These are phyloP conservation scores for Paraglomus occultum DNA, from an alignment of 192 early-diverging fungal species.

Conservation along the genomic window DNA sequence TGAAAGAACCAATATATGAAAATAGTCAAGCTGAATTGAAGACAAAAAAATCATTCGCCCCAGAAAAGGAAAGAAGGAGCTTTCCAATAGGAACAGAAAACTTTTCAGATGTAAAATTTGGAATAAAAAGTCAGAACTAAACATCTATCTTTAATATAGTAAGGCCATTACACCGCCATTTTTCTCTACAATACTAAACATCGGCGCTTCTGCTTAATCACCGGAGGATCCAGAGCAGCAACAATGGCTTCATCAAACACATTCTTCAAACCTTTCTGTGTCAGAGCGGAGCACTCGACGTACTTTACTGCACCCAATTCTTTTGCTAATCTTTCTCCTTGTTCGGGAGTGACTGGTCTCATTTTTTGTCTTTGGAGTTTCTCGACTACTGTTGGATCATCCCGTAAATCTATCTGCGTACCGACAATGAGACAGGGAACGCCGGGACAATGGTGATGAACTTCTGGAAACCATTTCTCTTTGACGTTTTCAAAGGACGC, in stretches of 20 bases:
- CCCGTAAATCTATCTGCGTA: slow-evolving; percentile 85
- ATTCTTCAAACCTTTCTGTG: slow-evolving; percentile 92
- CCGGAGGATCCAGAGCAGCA: slow-evolving; percentile 90
- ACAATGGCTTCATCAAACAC: slow-evolving; percentile 98
- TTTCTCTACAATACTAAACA: slow-evolving; percentile 68
- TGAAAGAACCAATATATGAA: too few species aligned
- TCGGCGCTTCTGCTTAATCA: slow-evolving; percentile 73
- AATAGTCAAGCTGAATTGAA: too few species aligned
- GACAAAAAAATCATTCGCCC: too few species aligned
- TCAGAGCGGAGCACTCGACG: slow-evolving; percentile 90
- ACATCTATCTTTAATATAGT: too few species aligned
- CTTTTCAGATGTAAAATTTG: too few species aligned
- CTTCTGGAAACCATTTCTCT: slow-evolving; percentile 97
- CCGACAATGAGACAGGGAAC: slow-evolving; percentile 95
- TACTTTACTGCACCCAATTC: slow-evolving; percentile 90
- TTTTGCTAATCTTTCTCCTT: slow-evolving; percentile 78
- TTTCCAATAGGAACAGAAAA: too few species aligned
- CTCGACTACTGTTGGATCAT: slow-evolving; percentile 74
- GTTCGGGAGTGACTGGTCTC: slow-evolving; percentile 75
- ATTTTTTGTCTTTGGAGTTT: slow-evolving; percentile 80
- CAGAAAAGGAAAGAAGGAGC: too few species aligned
- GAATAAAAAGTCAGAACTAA: too few species aligned
- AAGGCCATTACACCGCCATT: too few species aligned
- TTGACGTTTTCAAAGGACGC: slow-evolving; percentile 95
- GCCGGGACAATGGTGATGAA: slow-evolving; percentile 93